Base-by-base conservation (phyloP, 108 stramenopile species). In the Pseudonitzschia delicatissima region DNA sequence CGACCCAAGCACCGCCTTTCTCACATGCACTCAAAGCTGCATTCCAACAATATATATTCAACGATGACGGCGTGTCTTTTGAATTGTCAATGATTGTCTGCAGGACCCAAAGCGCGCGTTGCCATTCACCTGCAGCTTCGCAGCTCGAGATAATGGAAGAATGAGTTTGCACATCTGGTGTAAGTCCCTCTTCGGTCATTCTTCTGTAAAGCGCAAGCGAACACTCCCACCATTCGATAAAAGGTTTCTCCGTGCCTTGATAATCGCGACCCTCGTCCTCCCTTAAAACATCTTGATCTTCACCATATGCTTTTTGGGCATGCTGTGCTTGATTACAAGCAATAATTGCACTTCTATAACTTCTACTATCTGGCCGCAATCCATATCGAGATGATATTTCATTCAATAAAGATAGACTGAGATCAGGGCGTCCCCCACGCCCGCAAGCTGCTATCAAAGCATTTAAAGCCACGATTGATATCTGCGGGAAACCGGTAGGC, bases 1-100 rank as follows among this genome's bases (percentile, higher is more conserved):
- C 89, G 0, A 90, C 74, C 89, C 89, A 90, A 13, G 89, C 89
- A 6, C 80, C 82, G 1, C 89, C 89, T 57, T 90, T 90, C 65
- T 85, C 83, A 45, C 86, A 87, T 20, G 89, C 86, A 49, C 71
- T 75, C 26, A 90, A 79, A 15, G 89, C 89, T 29, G 86, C 79
- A 71, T 87, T 90, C 47, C 85, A 82, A 57, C 89, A 90, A 58
- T 82, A 87, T 35, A 86, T 36, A 60, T 90, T 90, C 31, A 79
- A 58, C 32, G 49, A 45, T 12, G 72, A 26, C 5, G 32, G 2
- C 4, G 57, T 34, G 18, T 61, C 64, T 39, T 31, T 25, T 13
- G 53, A 55, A 28, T 71, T 64, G 18, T 76, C 74, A 8, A 78
- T 64, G 65, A 85, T 77, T 2, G 73, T 65, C 45, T 84, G 76